Evolutionary conservation across 306 rosid species (phyloP), one percentile per base, ranked within the genome.

Genomic region (Calophaca sinica): DNA sequence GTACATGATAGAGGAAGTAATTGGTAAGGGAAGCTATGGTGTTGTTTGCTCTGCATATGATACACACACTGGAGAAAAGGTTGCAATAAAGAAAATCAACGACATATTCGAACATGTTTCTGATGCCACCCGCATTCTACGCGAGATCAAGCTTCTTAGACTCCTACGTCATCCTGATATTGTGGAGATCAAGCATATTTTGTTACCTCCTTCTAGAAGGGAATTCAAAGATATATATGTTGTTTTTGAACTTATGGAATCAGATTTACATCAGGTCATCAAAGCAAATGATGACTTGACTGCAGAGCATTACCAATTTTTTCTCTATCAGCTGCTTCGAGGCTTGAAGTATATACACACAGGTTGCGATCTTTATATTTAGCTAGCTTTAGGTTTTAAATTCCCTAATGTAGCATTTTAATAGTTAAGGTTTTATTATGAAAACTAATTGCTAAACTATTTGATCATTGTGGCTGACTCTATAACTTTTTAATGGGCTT

Each of bases 211-310:
- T 78, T 96, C 98, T 49, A 90, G 99, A 84, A 92, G 99, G 88
- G 99, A 96, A 83, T 96, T 92, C 88, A 96, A 89, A 85, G 99
- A 96, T 82, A 96, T 96, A 71, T 96, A 92, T 77, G 99, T 96
- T 61, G 99, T 96, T 54, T 96, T 96, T 72, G 99, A 96, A 82
- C 97, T 96, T 66, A 96, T 96, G 99, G 99, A 96, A 82, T 96
- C 99, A 71, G 99, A 96, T 86, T 74, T 96, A 57, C 99, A 96
- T 85, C 99, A 96, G 82, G 99, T 96, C 81, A 96, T 96, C 80
- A 96, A 96, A 85, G 99, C 99, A 52, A 96, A 96, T 76, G 99
- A 96, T 61, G 99, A 96, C 81, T 87, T 96, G 88, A 96, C 99
- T 6, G 96, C 88, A 35, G 99, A 96, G 70, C 98, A 92, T 80